Evolutionary conservation across 768 basidiomycete genomes (phyloP), one percentile per base, ranked within the genome.

Genomic region (Agrocybe pediades): DNA sequence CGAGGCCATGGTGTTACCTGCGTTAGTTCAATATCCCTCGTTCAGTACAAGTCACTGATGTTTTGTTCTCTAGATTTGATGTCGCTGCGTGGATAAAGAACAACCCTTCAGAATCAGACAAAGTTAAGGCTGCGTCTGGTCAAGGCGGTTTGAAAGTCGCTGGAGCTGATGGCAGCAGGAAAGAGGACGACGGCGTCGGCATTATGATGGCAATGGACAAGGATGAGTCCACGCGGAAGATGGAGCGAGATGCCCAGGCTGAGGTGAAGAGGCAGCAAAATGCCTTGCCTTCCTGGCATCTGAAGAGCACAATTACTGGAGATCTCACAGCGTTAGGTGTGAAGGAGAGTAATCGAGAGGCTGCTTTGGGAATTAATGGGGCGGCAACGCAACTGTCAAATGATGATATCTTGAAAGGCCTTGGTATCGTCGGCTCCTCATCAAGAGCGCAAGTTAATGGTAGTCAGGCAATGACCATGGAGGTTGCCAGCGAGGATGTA

Each of bases 261-360:
- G 90, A 90, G 53, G 82, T 87, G 50, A 95, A 95, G 71, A 74
- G 92, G 53, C 83, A 88, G 65, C 95, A 98, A 74, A 98, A 98
- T 66, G 83, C 86, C 0, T 75, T 99, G 41, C 97, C 97, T 1
- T 78, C 89, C 11, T 99, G 97, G 97, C 92, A 97, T 74, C 80
- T 95, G 61, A 90, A 92, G 71, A 95, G 93, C 65, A 99, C 97
- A 2, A 93, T 99, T 56, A 87, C 93, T 3, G 94, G 95, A 8
- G 90, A 95, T 60, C 74, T 94, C 55, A 97, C 96, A 0, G 88
- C 92, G 19, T 77, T 95, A 36, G 93, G 94, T 17, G 80, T 90
- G 53, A 82, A 85, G 61, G 89, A 91, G 66, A 82, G 68, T 56
- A 84, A 81, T n/a, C 74, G 86, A 52, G 70, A 77, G 21, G 79